Evolutionary conservation across 768 basidiomycete genomes (phyloP), one percentile per base, ranked within the genome.

Genomic region (Mycena galericulata): DNA sequence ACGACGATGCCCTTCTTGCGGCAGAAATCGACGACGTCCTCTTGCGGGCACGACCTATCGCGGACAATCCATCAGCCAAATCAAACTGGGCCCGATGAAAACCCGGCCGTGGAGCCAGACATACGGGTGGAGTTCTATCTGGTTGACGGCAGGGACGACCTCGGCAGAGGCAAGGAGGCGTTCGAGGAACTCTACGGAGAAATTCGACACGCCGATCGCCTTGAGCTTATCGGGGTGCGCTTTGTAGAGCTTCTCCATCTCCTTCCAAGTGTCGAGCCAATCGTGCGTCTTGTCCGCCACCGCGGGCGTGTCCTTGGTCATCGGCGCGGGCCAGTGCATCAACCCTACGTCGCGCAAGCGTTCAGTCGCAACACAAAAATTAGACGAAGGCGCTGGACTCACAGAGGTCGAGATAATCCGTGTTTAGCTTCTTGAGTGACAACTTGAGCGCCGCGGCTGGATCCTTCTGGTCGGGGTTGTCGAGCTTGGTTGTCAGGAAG

Each of bases 311-410:
- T 87, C 88, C 46, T 73, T 72, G 14, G 86, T 87, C 88, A 93
- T 88, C 36, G 93, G 90, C 22, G 91, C 88, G 17, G 94, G 94
- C 93, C 92, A 94, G 79, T 94, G 92, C 86, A 94, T 89, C 65
- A 93, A 82, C 87, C 89, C 90, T 91, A 65, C 22, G 14, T n/a
- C n/a, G n/a, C n/a, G n/a, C n/a, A n/a, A n/a, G n/a, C n/a, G n/a
- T n/a, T n/a, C n/a, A n/a, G n/a, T n/a, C n/a, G 40, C 62, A 18
- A 14, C 4, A 32, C 20, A 47, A 3, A 58, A 49, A 30, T 7
- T 32, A n/a, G n/a, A n/a, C n/a, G n/a, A 22, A 20, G 27, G 29
- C 26, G 34, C 38, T 20, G 9, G 22, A 79, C 83, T 73, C 75
- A 89, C 91, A 95, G 27, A 95, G 87, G 75, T 96, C 93, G 50